Base-by-base conservation (phyloP, 208 protist genomes). In the Crithidia acanthocephali region DNA sequence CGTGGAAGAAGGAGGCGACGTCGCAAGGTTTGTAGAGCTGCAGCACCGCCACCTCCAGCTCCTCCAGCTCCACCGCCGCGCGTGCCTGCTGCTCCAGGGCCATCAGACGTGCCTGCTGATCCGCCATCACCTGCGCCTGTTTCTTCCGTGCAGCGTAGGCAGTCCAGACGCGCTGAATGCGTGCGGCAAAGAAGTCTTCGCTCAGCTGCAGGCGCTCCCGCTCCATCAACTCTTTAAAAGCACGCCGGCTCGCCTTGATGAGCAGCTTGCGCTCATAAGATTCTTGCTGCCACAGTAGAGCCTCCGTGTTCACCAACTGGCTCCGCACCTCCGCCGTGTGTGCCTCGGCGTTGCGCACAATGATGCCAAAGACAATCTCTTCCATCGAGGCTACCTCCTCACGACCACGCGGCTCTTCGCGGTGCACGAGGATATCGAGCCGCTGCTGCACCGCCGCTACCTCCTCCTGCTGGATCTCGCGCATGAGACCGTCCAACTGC, bases 201-300 rank as follows among this genome's bases (percentile, higher is more conserved):
- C 50, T 72, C 25, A 77, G 35, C 58, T 68, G 48, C 57, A 18
- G 33, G 53, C 73, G 79, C 48, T 79, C 79, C 6, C 68, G 71
- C 59, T 80, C 63, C 58, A 86, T 74, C 51, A 81, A 51, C 9
- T 61, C 40, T 32, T 74, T 73, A 53, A 81, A 79, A 1, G 5
- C 64, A 35, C 53, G 74, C 8, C 48, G 56, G 73, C 76, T 80
- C 59, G 74, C 71, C 37, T 67, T 56, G 53, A 33, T 58, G 22
- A 85, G 60, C 27, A 60, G 23, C 45, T 84, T 64, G n/a, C 81
- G 75, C 68, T 80, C 81, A 58, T 85, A 81, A 20, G 67, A 81
- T 60, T 87, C 81, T 30, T 82, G 50, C 57, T 85, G 79, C 72
- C 72, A 81, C 16, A 90, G 37, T 0, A 83, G 74, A n/a, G 79